phyloP scores from a whole-genome alignment of 805 yeast genomes.

The Sungouiozyma intestinalis region DNA sequence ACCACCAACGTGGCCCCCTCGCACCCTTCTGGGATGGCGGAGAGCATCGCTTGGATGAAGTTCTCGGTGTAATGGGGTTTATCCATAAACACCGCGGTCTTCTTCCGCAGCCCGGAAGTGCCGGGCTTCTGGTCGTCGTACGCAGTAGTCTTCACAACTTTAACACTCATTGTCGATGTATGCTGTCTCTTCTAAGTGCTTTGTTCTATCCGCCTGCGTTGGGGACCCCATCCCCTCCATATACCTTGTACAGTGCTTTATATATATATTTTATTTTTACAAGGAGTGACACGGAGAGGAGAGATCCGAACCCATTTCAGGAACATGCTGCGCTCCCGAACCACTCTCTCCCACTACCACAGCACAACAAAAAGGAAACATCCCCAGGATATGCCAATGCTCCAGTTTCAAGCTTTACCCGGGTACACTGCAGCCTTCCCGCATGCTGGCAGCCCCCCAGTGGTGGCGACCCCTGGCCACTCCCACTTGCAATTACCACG shows the following conservation, averaged over 20 bases:
- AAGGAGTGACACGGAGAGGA: not conserved
- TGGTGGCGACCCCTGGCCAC: slow-evolving; percentile 9
- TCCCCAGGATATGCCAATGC: not conserved
- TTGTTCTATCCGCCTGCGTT: too few species aligned
- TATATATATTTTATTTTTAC: not conserved
- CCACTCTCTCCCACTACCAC: too few species aligned
- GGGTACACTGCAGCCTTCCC: slow-evolving; percentile 18
- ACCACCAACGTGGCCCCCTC: slow-evolving; percentile 66
- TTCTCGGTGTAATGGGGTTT: slow-evolving; percentile 79
- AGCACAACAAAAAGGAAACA: not conserved
- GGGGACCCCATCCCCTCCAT: too few species aligned
- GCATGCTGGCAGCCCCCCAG: not conserved
- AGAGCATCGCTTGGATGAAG: slow-evolving; percentile 77
- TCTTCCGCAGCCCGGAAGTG: slow-evolving; percentile 92
- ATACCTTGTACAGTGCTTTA: not conserved
- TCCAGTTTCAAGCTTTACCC: slow-evolving; percentile 13
- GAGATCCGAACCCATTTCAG: not conserved
- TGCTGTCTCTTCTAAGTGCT: too few species aligned
- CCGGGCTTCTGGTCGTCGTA: slow-evolving; percentile 94
- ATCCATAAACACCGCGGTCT: slow-evolving; percentile 68
- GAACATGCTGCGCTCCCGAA: too few species aligned
- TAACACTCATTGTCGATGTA: slow-evolving; percentile 3
- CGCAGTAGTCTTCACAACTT: slow-evolving; percentile 52
- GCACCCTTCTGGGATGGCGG: slow-evolving; percentile 85
- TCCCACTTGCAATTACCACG: slow-evolving; percentile 13